phyloP scores from a whole-genome alignment of 305 asterid species.

The Andrographis paniculata region DNA sequence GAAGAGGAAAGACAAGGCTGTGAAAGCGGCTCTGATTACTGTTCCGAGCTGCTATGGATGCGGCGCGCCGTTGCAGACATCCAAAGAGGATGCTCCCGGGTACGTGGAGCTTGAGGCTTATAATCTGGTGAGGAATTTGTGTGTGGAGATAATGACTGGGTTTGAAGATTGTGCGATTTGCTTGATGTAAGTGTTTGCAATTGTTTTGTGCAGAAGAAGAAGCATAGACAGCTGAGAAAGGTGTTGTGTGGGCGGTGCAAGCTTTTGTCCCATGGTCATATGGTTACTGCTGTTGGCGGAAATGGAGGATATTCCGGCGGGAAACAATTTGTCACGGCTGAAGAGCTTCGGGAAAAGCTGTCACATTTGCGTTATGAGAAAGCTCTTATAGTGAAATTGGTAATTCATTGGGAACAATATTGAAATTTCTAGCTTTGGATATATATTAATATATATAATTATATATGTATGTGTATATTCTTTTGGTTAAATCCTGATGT shows the following conservation, averaged over 20 bases:
- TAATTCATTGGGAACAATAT: too few relatives aligned
- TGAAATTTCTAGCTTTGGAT: too few relatives aligned
- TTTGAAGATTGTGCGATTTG: slow-evolving; percentile 7
- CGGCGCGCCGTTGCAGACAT: slow-evolving; percentile 82
- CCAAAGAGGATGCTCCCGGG: slow-evolving; percentile 75
- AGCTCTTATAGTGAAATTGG: slow-evolving; percentile 88
- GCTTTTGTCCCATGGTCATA: slow-evolving; percentile 88
- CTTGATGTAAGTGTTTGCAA: slow-evolving; percentile 8
- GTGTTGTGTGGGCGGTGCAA: slow-evolving; percentile 93
- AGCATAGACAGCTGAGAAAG: slow-evolving; percentile 67
- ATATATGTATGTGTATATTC: too few relatives aligned
- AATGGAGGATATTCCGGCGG: slow-evolving; percentile 99
- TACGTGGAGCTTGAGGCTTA: slow-evolving; percentile 69
- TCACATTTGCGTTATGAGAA: slow-evolving; percentile 77
- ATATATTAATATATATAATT: too few relatives aligned
- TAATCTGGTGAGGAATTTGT: slow-evolving; percentile 52
- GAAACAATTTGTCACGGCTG: slow-evolving; percentile 85
- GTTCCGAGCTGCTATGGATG: slow-evolving; percentile 76
- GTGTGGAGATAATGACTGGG: neutral
- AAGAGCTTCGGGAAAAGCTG: slow-evolving; percentile 88
- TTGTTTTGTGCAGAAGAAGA: slow-evolving; percentile 64
- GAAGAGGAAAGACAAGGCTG: slow-evolving; percentile 33
- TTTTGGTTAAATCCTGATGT: too few relatives aligned
- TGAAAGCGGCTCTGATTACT: slow-evolving; percentile 28
- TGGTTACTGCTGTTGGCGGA: slow-evolving; percentile 99